Evolutionary conservation across 495 filamentous ascomycete species (phyloP).

Genomic region (Podospora fimiseda): DNA sequence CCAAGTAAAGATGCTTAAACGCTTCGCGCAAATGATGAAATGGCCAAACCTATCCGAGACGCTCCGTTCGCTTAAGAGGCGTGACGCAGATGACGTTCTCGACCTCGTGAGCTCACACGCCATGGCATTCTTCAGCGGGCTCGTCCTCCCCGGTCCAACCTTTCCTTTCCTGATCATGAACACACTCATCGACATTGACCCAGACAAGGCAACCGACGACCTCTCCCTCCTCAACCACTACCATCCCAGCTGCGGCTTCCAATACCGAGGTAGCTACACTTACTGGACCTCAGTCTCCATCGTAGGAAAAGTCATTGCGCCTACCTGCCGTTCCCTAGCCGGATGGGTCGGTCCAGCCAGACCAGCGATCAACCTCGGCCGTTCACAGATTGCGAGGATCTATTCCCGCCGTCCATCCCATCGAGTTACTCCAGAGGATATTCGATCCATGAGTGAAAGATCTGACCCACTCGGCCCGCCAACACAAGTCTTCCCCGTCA

Average conservation of each 20-base stretch:
- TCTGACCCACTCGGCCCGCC: constrained; percentile 59
- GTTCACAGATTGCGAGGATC: constrained; percentile 57
- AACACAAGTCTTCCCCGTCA: constrained; percentile 50
- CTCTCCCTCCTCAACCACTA: constrained; percentile 56
- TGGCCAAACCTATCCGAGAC: constrained; percentile 66
- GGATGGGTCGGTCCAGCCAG: constrained; percentile 65
- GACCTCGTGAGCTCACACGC: constrained; percentile 57
- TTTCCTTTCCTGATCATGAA: constrained; percentile 70
- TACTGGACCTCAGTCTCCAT: constrained; percentile 66
- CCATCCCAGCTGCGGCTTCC: constrained; percentile 60
- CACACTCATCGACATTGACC: constrained; percentile 63
- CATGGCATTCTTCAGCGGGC: constrained; percentile 66
- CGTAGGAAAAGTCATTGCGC: constrained; percentile 70
- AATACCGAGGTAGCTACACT: constrained; percentile 59
- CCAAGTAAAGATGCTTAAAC: constrained; percentile 57
- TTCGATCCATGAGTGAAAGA: constrained; percentile 52
- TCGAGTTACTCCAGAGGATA: constrained; percentile 45
- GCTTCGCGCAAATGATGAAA: constrained; percentile 62
- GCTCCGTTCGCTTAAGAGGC: constrained; percentile 50
- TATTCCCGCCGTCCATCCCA: constrained; percentile 42
- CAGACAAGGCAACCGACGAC: constrained; percentile 49
- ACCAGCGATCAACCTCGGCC: constrained; percentile 52
- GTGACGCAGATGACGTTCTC: constrained; percentile 47
- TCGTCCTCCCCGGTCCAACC: constrained; percentile 61
- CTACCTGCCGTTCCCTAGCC: constrained; percentile 62